Percentiles rank a stretch among this genome's conserved stretches.
Evolutionary conservation across 345 rosid species (phyloP).

Genomic region (Schrenkiella parvula): DNA sequence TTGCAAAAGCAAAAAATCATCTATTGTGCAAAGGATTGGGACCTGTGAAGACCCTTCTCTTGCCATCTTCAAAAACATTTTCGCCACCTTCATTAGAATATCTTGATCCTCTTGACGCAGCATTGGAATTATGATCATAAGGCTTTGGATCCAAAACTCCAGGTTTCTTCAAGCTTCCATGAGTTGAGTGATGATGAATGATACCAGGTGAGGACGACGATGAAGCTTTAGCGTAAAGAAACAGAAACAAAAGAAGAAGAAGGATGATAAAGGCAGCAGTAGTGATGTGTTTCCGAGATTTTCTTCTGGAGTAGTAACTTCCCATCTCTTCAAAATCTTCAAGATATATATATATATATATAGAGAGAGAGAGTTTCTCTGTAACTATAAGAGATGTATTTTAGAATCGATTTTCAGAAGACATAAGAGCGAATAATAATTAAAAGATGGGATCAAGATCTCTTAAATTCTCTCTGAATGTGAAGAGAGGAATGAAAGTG

Average conservation of each 20-base stretch:
- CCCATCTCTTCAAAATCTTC: constrained; percentile 14
- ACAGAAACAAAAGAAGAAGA: constrained; percentile 27
- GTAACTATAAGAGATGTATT: neutral
- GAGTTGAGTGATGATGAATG: constrained; percentile 23
- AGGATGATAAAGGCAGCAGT: constrained; percentile 13
- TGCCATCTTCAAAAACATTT: constrained; percentile 22
- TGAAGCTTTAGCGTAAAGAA: constrained; percentile 29
- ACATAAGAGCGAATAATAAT: neutral
- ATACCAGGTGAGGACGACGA: constrained; percentile 3
- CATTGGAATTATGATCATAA: constrained; percentile 7
- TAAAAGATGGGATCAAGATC: constrained; percentile 13
- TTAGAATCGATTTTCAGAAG: neutral
- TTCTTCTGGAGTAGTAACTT: constrained; percentile 26
- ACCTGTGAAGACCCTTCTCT: constrained; percentile 38
- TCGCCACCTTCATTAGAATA: constrained; percentile 15
- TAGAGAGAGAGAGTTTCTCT: constrained; percentile 12
- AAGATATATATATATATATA: no score
- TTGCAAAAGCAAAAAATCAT: constrained; percentile 11
- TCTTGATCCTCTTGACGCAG: constrained; percentile 22
- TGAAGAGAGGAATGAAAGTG: constrained; percentile 30
- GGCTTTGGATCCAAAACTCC: constrained; percentile 3
- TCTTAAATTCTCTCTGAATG: constrained; percentile 14
- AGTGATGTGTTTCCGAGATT: constrained; percentile 15
- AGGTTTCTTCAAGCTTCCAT: constrained; percentile 21
- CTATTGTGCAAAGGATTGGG: constrained; percentile 40